Evolutionary conservation across 2,329 filamentous ascomycete genomes (phyloP), one percentile per base, ranked within the genome.

Genomic region (Didymella keratinophila): DNA sequence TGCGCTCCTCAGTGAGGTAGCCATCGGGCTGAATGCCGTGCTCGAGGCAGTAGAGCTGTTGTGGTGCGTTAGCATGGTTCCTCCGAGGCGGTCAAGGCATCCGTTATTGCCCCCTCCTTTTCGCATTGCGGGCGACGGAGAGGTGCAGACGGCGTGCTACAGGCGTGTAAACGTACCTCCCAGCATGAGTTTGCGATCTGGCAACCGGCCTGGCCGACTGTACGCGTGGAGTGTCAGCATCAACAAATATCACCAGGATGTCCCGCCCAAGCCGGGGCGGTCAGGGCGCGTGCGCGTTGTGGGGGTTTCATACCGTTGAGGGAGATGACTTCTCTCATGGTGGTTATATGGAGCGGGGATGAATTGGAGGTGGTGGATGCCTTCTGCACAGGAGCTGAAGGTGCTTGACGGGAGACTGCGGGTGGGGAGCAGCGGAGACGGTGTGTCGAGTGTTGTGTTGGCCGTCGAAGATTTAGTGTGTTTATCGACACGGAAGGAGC

Each of bases 111-210:
- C 66, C 76, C 65, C 67, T 70, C 62, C 56, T 63, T 61, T 64
- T 61, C 60, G 39, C 51, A 25, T 34, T 51, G 43, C 46, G 50
- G 58, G 55, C 56, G 58, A 30, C 28, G 34, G 20, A 46, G 55
- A 56, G 55, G 46, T 53, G 55, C 36, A 46, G 56, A 64, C 34
- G 30, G 62, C 50, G 59, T 48, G 55, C 54, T 27, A 12, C 37
- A 36, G 52, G 52, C n/a, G 36, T 5, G 7, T 23, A 75, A 77
- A 85, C 92, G 85, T 85, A 99, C 95, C 93, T 99, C 95, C 95
- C 95, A 99, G 89, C 95, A 98, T 75, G 95, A 95, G 87, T 99
- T 99, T 84, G 94, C 95, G 79, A 99, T 99, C 82, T 99, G 95
- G 89, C 95, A 98, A 90, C 95, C 95, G 80, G 95, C 95, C 88